Evolutionary conservation across 2,329 filamentous ascomycete species (phyloP).

Genomic region (Aspergillus phoenicis): DNA sequence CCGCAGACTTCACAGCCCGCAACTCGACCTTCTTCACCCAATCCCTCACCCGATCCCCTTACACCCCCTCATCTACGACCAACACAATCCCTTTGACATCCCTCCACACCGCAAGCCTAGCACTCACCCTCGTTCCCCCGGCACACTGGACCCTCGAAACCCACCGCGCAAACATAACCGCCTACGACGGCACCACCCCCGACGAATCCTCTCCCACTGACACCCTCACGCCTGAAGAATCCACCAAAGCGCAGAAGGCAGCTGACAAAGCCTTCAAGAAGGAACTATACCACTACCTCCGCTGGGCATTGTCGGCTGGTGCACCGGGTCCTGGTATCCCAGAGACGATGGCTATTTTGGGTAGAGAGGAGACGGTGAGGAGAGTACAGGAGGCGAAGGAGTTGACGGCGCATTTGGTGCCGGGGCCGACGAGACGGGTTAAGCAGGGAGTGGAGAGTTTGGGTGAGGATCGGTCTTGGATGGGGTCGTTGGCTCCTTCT

Average conservation of each 20-base stretch:
- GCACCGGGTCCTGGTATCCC: conserved; percentile 57
- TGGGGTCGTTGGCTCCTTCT: conserved; percentile 36
- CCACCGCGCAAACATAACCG: conserved; percentile 44
- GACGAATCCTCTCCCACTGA: not conserved
- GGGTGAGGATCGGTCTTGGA: conserved; percentile 33
- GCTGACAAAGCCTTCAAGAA: conserved; percentile 45
- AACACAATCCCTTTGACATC: conserved; percentile 36
- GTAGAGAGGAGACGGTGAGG: conserved; percentile 53
- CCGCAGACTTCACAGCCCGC: conserved; percentile 57
- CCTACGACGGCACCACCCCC: conserved; percentile 33
- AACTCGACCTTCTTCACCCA: conserved; percentile 62
- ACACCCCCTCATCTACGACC: conserved; percentile 25
- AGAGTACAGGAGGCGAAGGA: conserved; percentile 47
- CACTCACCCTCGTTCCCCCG: conserved; percentile 46
- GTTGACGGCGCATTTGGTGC: conserved; percentile 29
- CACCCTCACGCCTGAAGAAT: not conserved
- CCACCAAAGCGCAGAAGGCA: conserved; percentile 15
- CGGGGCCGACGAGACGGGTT: conserved; percentile 18
- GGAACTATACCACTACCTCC: conserved; percentile 57
- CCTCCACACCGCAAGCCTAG: conserved; percentile 49
- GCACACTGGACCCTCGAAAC: conserved; percentile 44
- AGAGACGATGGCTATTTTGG: conserved; percentile 58
- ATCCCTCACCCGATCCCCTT: conserved; percentile 29
- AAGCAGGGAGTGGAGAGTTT: conserved; percentile 1
- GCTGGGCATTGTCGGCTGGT: conserved; percentile 59